Percentiles rank a stretch among this genome's conserved stretches.
Evolutionary conservation across 345 rosid genomes (phyloP).

Genomic region (Rhizophora apiculata): DNA sequence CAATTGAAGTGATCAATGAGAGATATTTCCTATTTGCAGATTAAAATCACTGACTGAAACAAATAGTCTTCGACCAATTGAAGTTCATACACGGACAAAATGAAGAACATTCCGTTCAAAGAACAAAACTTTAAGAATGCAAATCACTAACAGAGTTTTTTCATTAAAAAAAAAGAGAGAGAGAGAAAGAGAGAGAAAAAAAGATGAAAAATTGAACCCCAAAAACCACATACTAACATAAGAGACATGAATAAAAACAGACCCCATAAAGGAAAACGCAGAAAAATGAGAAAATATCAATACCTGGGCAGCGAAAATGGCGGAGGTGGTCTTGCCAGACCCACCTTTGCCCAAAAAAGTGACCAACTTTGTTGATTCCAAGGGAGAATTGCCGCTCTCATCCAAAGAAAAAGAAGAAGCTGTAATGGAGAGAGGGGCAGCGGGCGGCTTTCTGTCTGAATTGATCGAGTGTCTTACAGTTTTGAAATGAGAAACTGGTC

Average conservation of each 20-base stretch:
- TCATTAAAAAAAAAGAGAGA: too few relatives aligned
- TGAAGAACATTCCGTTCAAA: too few relatives aligned
- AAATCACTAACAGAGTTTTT: too few relatives aligned
- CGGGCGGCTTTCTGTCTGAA: slow-evolving; percentile 22
- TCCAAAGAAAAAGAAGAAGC: slow-evolving; percentile 27
- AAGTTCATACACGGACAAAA: too few relatives aligned
- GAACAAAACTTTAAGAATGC: too few relatives aligned
- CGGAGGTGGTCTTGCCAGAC: slow-evolving; percentile 82
- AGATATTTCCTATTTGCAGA: too few relatives aligned
- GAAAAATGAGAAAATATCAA: not conserved
- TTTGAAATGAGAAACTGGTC: slow-evolving; percentile 17
- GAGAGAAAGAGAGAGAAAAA: too few relatives aligned
- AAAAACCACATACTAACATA: not conserved
- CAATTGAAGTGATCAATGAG: too few relatives aligned
- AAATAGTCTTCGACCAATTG: too few relatives aligned
- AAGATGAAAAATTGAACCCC: too few relatives aligned
- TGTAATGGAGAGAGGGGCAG: slow-evolving; percentile 26
- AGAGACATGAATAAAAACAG: not conserved
- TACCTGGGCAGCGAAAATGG: slow-evolving; percentile 88
- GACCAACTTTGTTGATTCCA: slow-evolving; percentile 47
- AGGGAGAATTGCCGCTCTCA: slow-evolving; percentile 16
- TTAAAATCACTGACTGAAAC: too few relatives aligned
- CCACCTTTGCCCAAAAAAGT: slow-evolving; percentile 91
- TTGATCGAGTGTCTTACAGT: slow-evolving; percentile 1
- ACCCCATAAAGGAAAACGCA: not conserved